phyloP scores from a whole-genome alignment of 1,139 yeast genomes.

The Candida buenavistaensis region DNA sequence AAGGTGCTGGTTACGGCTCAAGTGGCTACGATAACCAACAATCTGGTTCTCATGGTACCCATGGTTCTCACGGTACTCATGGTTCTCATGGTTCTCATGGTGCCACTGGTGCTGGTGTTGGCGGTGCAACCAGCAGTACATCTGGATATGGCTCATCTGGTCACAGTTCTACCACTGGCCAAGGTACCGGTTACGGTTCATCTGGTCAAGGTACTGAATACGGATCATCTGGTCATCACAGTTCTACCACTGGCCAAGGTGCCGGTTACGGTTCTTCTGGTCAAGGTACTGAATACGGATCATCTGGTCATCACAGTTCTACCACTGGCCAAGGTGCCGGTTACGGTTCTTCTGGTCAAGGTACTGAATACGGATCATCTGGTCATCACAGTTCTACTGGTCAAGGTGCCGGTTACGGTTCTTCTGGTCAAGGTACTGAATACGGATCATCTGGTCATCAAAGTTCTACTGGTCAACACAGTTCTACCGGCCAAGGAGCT shows the following conservation, averaged over 20 bases:
- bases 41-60: conserved; percentile 4
- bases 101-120: conserved; percentile 2
- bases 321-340: neutral
- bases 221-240: neutral
- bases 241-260: too few relatives aligned
- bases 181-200: conserved; percentile 1
- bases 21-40: conserved; percentile 7
- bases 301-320: neutral
- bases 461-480: too few relatives aligned
- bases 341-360: neutral
- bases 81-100: conserved; percentile 3
- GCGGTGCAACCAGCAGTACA: neutral
- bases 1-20: conserved; percentile 1
- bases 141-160: conserved; percentile 4
- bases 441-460: neutral
- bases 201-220: conserved; percentile 2
- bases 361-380: neutral
- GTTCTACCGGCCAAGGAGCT: too few relatives aligned
- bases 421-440: conserved; percentile 1
- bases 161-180: conserved; percentile 7
- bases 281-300: neutral
- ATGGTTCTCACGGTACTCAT: neutral
- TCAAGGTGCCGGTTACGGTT: conserved; percentile 14
- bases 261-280: conserved; percentile 10
- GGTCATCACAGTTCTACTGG: conserved; percentile 1